Conservation (phyloP, 345 rosid genomes). For the Dipteronia dyeriana region DNA sequence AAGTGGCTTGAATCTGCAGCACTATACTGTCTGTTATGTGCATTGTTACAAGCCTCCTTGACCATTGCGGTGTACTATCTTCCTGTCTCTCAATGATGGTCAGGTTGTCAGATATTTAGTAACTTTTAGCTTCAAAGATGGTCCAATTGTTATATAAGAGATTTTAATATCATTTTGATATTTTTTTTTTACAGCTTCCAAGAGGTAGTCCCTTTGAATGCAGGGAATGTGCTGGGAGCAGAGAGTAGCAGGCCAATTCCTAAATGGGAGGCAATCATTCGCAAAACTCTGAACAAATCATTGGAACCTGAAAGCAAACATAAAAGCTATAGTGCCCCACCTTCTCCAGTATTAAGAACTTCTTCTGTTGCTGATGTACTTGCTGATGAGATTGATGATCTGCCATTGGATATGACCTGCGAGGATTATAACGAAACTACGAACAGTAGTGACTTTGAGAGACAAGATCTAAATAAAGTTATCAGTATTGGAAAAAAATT, state of each 20-base stretch:
- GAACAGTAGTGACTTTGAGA: slow-evolving; percentile 26
- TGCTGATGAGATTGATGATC: slow-evolving; percentile 48
- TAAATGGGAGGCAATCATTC: slow-evolving; percentile 88
- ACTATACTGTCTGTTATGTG: background rate
- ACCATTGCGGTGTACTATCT: background rate
- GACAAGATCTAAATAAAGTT: slow-evolving; percentile 28
- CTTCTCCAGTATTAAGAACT: slow-evolving; percentile 78
- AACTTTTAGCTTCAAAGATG: slow-evolving; percentile 1
- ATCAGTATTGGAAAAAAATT: slow-evolving; percentile 37
- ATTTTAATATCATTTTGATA: slow-evolving; percentile 5
- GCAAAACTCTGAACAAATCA: slow-evolving; percentile 84
- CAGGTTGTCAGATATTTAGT: background rate
- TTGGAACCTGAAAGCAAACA: slow-evolving; percentile 50
- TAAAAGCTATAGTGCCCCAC: slow-evolving; percentile 82
- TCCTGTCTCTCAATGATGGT: background rate
- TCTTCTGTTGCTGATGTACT: slow-evolving; percentile 75
- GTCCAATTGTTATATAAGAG: background rate
- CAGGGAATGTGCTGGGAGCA: slow-evolving; percentile 94
- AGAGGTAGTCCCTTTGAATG: slow-evolving; percentile 95
- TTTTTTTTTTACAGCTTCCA: slow-evolving; percentile 60
- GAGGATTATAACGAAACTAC: slow-evolving; percentile 36
- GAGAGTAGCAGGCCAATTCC: slow-evolving; percentile 86
- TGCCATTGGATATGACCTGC: slow-evolving; percentile 43
- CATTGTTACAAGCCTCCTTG: too few relatives aligned
- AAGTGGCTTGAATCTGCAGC: too few relatives aligned